Conservation (phyloP, 2,329 filamentous ascomycete genomes). For the Purpureocillium takamizusanense region DNA sequence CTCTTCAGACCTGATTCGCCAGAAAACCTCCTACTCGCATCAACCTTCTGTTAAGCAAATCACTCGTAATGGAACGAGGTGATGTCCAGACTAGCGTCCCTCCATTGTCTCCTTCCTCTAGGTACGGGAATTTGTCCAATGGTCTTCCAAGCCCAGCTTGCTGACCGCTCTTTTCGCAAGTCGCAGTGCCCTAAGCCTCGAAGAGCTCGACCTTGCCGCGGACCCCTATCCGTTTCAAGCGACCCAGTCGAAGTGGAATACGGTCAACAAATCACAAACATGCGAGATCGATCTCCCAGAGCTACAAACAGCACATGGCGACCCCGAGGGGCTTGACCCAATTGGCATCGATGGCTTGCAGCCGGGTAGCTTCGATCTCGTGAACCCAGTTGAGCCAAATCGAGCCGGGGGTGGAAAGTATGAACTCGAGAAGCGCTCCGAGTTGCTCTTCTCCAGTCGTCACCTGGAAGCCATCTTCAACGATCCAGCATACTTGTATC, state of each 20-base stretch:
- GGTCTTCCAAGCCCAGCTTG: too few relatives aligned
- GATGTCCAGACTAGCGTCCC: too few relatives aligned
- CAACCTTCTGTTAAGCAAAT: too few relatives aligned
- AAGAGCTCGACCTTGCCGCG: background rate
- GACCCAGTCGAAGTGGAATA: background rate
- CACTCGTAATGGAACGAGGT: too few relatives aligned
- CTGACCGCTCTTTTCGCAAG: background rate
- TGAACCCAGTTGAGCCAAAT: conserved; percentile 12
- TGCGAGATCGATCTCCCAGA: background rate
- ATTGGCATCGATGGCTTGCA: conserved; percentile 25
- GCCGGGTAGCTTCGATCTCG: conserved; percentile 26
- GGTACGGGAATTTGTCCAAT: too few relatives aligned
- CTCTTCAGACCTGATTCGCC: too few relatives aligned
- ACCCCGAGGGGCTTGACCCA: conserved; percentile 24
- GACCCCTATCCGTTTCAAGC: background rate
- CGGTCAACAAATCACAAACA: too few relatives aligned
- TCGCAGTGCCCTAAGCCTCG: background rate
- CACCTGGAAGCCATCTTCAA: conserved; percentile 59
- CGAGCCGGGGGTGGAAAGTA: conserved; percentile 14
- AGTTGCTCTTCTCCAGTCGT: conserved; percentile 55
- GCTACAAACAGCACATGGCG: conserved; percentile 3
- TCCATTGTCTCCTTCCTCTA: too few relatives aligned
- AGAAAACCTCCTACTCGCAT: too few relatives aligned
- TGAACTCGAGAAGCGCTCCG: conserved; percentile 53
- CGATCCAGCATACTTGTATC: conserved; percentile 52